phyloP scores from a whole-genome alignment of 495 filamentous ascomycete species.

The Letharia columbiana region DNA sequence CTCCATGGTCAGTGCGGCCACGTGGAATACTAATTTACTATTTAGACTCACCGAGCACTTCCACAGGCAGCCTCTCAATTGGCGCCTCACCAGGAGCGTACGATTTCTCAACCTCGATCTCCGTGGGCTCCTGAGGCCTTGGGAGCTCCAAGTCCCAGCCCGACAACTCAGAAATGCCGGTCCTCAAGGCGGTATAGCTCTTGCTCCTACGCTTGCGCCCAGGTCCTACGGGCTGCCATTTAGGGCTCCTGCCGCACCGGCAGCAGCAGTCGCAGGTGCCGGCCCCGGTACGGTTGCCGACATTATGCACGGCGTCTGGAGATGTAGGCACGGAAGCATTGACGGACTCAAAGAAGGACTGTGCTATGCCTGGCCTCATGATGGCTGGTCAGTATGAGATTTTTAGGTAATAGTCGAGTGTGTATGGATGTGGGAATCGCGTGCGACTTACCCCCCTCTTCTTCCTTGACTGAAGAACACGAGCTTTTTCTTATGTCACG shows the following conservation, averaged over 20 bases:
- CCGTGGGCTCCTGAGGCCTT: conserved; percentile 26
- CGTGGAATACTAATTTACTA: neutral
- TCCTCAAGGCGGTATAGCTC: conserved; percentile 62
- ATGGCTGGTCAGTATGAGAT: conserved; percentile 17
- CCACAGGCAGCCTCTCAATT: conserved; percentile 61
- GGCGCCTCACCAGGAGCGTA: conserved; percentile 31
- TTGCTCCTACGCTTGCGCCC: conserved; percentile 58
- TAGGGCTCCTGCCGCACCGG: conserved; percentile 60
- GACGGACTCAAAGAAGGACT: conserved; percentile 63
- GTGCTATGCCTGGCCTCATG: conserved; percentile 47
- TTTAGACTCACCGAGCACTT: conserved; percentile 58
- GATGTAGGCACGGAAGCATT: conserved; percentile 47
- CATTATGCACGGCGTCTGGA: conserved; percentile 33
- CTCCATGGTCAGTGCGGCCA: conserved; percentile 9
- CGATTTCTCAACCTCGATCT: conserved; percentile 25
- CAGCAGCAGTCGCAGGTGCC: conserved; percentile 55
- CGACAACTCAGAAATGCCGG: conserved; percentile 34
- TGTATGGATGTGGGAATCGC: conserved; percentile 1
- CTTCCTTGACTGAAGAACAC: conserved; percentile 24
- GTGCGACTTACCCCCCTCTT: conserved; percentile 22
- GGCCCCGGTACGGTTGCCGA: conserved; percentile 30
- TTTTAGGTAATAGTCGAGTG: conserved; percentile 17
- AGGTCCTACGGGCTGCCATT: conserved; percentile 58
- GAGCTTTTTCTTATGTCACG: conserved; percentile 20
- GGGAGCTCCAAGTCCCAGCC: conserved; percentile 49